These are phyloP conservation scores for Polyrhizophydium stewartii DNA, from an alignment of 371 early-diverging fungal species.

Conservation along the genomic window DNA sequence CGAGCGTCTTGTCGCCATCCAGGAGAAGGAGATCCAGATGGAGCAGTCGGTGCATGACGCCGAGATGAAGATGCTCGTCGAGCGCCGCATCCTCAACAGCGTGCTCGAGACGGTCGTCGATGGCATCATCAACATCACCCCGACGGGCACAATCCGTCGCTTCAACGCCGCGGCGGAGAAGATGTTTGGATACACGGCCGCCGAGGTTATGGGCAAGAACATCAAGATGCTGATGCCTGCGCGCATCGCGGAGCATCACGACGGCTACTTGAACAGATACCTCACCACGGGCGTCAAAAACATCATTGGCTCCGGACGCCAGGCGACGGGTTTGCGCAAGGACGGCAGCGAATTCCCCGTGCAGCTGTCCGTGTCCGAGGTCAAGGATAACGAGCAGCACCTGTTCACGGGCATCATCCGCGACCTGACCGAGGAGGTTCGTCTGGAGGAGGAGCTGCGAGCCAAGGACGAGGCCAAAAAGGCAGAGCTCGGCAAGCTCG, in stretches of 20 bases:
- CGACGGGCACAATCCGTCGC: slow-evolving; percentile 17
- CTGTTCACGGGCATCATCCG: slow-evolving; percentile 41
- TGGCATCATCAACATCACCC: slow-evolving; percentile 29
- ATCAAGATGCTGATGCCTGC: slow-evolving; percentile 32
- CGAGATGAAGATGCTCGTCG: slow-evolving; percentile 27
- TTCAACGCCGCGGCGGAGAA: slow-evolving; percentile 27
- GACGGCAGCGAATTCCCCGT: slow-evolving; percentile 31
- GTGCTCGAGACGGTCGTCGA: slow-evolving; percentile 27
- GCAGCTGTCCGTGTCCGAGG: slow-evolving; percentile 29
- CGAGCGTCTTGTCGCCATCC: slow-evolving; percentile 8
- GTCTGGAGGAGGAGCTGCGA: not conserved
- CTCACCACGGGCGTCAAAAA: slow-evolving; percentile 18
- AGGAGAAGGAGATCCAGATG: slow-evolving; percentile 34
- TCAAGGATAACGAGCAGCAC: slow-evolving; percentile 25
- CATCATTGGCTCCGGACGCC: slow-evolving; percentile 23
- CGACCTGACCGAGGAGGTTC: slow-evolving; percentile 30
- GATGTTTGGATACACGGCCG: slow-evolving; percentile 25
- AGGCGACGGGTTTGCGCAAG: slow-evolving; percentile 15
- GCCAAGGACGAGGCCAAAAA: slow-evolving; percentile 10
- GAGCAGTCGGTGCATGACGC: slow-evolving; percentile 26
- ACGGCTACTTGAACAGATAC: slow-evolving; percentile 22
- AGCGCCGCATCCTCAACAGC: slow-evolving; percentile 28
- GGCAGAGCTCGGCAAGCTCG: slow-evolving; percentile 9
- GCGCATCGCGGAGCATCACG: slow-evolving; percentile 19
- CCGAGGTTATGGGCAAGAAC: slow-evolving; percentile 28